Conservation (phyloP, 345 rosid genomes). For the Brassica nigra region DNA sequence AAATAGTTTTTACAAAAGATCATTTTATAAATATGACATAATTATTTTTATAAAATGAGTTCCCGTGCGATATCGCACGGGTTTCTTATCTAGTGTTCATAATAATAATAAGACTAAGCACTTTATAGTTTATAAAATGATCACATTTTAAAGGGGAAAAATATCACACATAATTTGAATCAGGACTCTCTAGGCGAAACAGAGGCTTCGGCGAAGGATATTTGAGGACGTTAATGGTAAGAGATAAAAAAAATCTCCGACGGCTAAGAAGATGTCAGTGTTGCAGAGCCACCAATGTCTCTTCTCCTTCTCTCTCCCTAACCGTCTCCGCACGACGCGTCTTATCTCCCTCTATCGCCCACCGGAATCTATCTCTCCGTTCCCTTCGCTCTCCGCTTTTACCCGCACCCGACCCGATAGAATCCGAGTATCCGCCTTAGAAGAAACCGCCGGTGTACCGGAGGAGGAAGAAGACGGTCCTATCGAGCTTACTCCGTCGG, state of each 20-base stretch:
- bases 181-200: background rate
- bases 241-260: constrained; percentile 14
- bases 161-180: background rate
- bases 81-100: too few species aligned
- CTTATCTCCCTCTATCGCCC: constrained; percentile 32
- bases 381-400: constrained; percentile 27
- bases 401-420: constrained; percentile 40
- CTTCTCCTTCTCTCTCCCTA: constrained; percentile 35
- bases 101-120: too few species aligned
- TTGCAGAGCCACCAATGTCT: constrained; percentile 48
- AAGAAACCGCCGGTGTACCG: constrained; percentile 7
- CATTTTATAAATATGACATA: too few species aligned
- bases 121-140: background rate
- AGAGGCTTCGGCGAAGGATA: constrained; percentile 31
- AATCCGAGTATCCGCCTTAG: constrained; percentile 41
- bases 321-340: constrained; percentile 28
- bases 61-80: too few species aligned
- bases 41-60: too few species aligned
- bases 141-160: background rate
- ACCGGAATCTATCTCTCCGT: constrained; percentile 13
- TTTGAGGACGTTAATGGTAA: constrained; percentile 23
- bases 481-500: constrained; percentile 56
- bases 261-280: constrained; percentile 44
- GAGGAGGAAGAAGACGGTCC: constrained; percentile 64
- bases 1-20: too few species aligned